Conservation (phyloP, 1,284 basidiomycete species). For the Ceratobasidium sp. region DNA sequence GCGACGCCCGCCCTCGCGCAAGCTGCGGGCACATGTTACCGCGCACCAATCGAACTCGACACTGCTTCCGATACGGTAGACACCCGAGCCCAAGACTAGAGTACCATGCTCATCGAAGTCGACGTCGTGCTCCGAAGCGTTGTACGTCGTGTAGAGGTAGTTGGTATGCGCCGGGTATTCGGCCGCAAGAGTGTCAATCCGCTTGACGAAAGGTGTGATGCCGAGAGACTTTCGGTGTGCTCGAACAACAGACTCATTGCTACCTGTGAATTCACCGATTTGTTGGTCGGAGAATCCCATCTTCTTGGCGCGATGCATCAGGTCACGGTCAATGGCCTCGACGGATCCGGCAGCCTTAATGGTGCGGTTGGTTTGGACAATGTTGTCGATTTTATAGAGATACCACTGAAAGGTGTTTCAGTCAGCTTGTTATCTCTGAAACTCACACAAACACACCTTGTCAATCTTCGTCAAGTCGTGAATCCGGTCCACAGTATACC, state of each 20-base stretch:
- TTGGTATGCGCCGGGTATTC: constrained; percentile 99
- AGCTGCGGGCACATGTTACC: constrained; percentile 94
- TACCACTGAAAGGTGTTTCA: constrained; percentile 79
- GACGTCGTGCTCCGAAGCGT: constrained; percentile 96
- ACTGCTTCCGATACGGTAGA: constrained; percentile 97
- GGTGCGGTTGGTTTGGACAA: constrained; percentile 85
- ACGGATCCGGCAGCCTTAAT: constrained; percentile 79
- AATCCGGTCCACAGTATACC: constrained; percentile 90
- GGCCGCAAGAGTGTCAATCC: constrained; percentile 98
- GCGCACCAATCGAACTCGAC: constrained; percentile 99
- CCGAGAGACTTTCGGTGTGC: constrained; percentile 86
- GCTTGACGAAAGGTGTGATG: constrained; percentile 98
- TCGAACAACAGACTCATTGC: constrained; percentile 84
- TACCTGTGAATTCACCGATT: constrained; percentile 82
- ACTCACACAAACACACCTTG: constrained; percentile 67
- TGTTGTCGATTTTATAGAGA: constrained; percentile 98
- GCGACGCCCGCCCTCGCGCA: constrained; percentile 91
- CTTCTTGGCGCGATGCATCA: constrained; percentile 87
- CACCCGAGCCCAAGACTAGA: constrained; percentile 99
- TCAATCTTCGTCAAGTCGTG: constrained; percentile 98
- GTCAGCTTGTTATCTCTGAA: constrained; percentile 36
- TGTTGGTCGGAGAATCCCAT: constrained; percentile 97
- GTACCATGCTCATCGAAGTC: constrained; percentile 97
- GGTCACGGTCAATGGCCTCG: constrained; percentile 72
- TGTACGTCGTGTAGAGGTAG: constrained; percentile 99